Evolutionary conservation across 768 basidiomycete species (phyloP).

Genomic region (Russula dissimulans): DNA sequence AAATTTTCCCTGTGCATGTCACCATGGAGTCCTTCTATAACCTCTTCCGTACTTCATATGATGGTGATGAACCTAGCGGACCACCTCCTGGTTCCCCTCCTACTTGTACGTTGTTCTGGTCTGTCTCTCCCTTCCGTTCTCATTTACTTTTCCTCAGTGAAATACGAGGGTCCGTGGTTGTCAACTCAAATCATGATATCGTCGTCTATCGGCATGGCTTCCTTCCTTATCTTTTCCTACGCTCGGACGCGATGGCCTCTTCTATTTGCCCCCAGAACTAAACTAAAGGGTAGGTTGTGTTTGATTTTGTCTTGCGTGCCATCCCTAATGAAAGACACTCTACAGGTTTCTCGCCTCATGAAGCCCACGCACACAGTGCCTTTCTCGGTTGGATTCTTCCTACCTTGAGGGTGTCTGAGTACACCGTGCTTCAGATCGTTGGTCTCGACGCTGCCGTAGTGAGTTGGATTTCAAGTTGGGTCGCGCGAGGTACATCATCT

Average conservation of each 20-base stretch:
- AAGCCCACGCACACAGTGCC: constrained; percentile 76
- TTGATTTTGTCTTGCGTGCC: not conserved
- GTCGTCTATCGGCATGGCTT: constrained; percentile 60
- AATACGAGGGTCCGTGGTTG: constrained; percentile 93
- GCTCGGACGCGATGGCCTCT: constrained; percentile 82
- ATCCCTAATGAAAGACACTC: constrained; percentile 6
- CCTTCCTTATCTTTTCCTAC: constrained; percentile 85
- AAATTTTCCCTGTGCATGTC: not conserved
- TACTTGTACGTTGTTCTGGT: constrained; percentile 37
- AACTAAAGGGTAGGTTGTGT: constrained; percentile 69
- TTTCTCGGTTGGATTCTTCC: constrained; percentile 98
- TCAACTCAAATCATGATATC: constrained; percentile 82
- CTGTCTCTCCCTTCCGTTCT: constrained; percentile 5
- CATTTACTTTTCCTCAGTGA: constrained; percentile 35
- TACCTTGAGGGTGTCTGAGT: constrained; percentile 83
- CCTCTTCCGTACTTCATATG: constrained; percentile 19
- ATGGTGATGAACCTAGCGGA: constrained; percentile 32
- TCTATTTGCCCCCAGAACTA: constrained; percentile 86
- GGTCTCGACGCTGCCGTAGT: constrained; percentile 96
- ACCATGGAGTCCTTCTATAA: not conserved
- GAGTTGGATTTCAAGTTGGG: constrained; percentile 26
- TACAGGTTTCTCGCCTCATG: constrained; percentile 85
- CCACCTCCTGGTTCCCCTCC: constrained; percentile 59
- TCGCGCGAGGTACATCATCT: not conserved
- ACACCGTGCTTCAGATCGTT: constrained; percentile 90